Percentiles rank a stretch among this genome's conserved stretches.
Conservation (phyloP, 805 yeast species). For the Priceomyces haplophilus region DNA sequence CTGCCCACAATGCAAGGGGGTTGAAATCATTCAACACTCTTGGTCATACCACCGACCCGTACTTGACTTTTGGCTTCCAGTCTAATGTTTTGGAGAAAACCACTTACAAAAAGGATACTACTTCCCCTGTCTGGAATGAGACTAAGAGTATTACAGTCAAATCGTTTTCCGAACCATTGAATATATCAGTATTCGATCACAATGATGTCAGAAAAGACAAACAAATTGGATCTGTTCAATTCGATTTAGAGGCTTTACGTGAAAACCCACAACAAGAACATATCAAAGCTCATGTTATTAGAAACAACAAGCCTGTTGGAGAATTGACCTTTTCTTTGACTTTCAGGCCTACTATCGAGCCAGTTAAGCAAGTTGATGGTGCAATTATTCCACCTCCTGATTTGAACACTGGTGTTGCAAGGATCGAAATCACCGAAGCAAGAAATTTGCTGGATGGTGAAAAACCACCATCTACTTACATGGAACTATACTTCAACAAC, state of each 20-base stretch:
- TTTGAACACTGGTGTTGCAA: constrained; percentile 86
- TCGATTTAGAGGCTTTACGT: constrained; percentile 66
- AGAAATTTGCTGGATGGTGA: constrained; percentile 47
- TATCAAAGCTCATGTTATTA: constrained; percentile 55
- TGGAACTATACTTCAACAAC: constrained; percentile 67
- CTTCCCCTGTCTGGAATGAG: constrained; percentile 82
- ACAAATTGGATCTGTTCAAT: constrained; percentile 70
- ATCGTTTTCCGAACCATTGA: constrained; percentile 78
- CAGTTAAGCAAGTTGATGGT: constrained; percentile 69
- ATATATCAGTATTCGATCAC: constrained; percentile 68
- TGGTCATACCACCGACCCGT: constrained; percentile 89
- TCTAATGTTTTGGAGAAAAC: constrained; percentile 64
- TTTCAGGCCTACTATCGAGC: constrained; percentile 71
- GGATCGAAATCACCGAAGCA: constrained; percentile 62
- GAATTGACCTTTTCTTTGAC: constrained; percentile 64
- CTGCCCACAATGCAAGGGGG: constrained; percentile 61
- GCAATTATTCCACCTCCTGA: constrained; percentile 84
- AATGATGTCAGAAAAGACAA: constrained; percentile 80
- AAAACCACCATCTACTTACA: constrained; percentile 56
- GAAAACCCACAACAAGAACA: constrained; percentile 49
- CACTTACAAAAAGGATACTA: constrained; percentile 62
- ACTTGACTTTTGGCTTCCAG: constrained; percentile 66
- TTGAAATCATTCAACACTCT: constrained; percentile 66
- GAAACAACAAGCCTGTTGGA: constrained; percentile 86
- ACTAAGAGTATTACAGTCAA: constrained; percentile 64